phyloP scores from a whole-genome alignment of 495 filamentous ascomycete genomes.

The Xylaria palmicola region DNA sequence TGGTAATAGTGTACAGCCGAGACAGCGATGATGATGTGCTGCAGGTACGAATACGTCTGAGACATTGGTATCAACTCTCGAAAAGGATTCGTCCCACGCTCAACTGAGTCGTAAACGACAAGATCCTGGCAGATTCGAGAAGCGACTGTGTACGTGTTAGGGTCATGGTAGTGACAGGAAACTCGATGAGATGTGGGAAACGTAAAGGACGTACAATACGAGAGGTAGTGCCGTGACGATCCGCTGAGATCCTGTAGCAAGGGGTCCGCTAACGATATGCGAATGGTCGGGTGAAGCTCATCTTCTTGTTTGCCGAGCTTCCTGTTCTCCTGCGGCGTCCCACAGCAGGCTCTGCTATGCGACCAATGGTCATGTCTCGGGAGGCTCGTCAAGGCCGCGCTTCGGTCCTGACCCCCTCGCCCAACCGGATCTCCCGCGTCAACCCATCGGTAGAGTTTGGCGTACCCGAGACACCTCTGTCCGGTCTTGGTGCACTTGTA shows the following conservation, averaged over 20 bases:
- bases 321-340: background rate
- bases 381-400: background rate
- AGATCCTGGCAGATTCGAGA: slow-evolving; percentile 52
- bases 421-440: slow-evolving; percentile 16
- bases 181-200: background rate
- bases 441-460: slow-evolving; percentile 41
- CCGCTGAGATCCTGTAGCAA: slow-evolving; percentile 16
- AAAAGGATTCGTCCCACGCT: slow-evolving; percentile 48
- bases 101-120: slow-evolving; percentile 50
- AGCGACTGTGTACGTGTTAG: slow-evolving; percentile 38
- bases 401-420: background rate
- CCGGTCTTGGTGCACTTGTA: slow-evolving; percentile 47
- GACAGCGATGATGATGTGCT: slow-evolving; percentile 52
- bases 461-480: slow-evolving; percentile 49
- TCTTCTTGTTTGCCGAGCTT: background rate
- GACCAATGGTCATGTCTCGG: background rate
- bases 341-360: background rate
- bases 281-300: slow-evolving; percentile 9
- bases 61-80: slow-evolving; percentile 49
- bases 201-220: slow-evolving; percentile 18
- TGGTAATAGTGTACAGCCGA: slow-evolving; percentile 56
- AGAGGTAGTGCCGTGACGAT: slow-evolving; percentile 13
- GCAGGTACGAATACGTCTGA: slow-evolving; percentile 41
- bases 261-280: slow-evolving; percentile 3
- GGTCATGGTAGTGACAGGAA: background rate